Percentiles rank a stretch among this genome's conserved stretches.
Evolutionary conservation across 768 basidiomycete genomes (phyloP).

Genomic region (Filobasidium wieringae): DNA sequence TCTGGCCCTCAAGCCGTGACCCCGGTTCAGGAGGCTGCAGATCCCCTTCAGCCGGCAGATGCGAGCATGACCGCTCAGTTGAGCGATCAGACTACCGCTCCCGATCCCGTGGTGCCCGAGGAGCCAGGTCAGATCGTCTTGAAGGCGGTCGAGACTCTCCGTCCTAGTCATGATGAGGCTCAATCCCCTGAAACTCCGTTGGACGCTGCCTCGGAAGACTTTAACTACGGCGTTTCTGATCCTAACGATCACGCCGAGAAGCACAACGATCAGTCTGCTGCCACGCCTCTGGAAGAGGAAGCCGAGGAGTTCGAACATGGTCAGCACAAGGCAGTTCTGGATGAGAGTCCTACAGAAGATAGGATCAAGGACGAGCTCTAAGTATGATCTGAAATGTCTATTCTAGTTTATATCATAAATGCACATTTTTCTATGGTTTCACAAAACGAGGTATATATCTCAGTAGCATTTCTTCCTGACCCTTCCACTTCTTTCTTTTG

Average conservation of each 20-base stretch:
- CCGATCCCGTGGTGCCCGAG: background rate
- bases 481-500: no score
- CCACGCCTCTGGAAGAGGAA: conserved; percentile 14
- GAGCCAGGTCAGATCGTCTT: background rate
- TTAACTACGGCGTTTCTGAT: conserved; percentile 7
- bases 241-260: background rate
- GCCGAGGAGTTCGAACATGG: conserved; percentile 11
- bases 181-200: conserved; percentile 9
- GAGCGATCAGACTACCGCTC: background rate
- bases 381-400: background rate
- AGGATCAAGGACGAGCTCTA: conserved; percentile 7
- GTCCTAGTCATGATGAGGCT: background rate
- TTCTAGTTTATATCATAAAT: no score
- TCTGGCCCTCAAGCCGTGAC: background rate
- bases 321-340: background rate
- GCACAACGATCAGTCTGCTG: conserved; percentile 2
- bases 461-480: no score
- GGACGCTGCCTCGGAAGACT: conserved; percentile 1
- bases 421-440: no score
- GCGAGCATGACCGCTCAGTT: background rate
- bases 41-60: no score
- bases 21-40: background rate
- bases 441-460: no score
- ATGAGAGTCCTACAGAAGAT: background rate
- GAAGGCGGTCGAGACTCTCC: background rate